Base-by-base conservation (phyloP, 169 alveolate species). In the Cystoisospora suis region DNA sequence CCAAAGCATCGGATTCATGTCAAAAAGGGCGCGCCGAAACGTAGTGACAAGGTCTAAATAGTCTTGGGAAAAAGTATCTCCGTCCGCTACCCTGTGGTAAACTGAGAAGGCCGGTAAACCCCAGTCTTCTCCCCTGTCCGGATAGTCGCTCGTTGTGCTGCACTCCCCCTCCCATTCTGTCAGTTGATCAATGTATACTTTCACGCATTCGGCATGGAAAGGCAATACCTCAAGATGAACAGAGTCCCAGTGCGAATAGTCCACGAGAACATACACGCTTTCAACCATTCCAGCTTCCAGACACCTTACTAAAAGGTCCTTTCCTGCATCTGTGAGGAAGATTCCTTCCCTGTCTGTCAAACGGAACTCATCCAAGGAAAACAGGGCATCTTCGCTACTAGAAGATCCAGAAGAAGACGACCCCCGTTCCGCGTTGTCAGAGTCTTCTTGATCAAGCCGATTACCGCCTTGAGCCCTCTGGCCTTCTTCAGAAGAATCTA, bases 61-160 rank as follows among this genome's bases (percentile, higher is more conserved):
- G 12, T 65, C 77, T 17, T 65, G 77, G 34, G 34, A 36, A n/a
- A 32, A 65, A 36, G n/a, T 12, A 15, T 36, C 7, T 1, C 77
- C 77, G 45, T 44, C n/a, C 77, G n/a, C 36, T 12, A 65, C 77
- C 77, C 6, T 23, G 40, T 65, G 77, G 34, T 44, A 44, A 2
- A 65, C 77, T 7, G 77, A 23, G 27, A 65, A 4, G 1, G 15
- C n/a, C 6, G 77, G 77, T 5, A 65, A 44, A 65, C 77, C 77
- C 77, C 77, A 65, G 77, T 65, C 77, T 20, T 65, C 45, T 23
- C 77, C 77, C n/a, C n/a, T n/a, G n/a, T n/a, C n/a, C n/a, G n/a
- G n/a, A n/a, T n/a, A n/a, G n/a, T n/a, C n/a, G n/a, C n/a, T n/a
- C n/a, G n/a, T n/a, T n/a, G n/a, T n/a, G n/a, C 77, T 1, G 36